Evolutionary conservation across 2,329 filamentous ascomycete species (phyloP), one percentile per base, ranked within the genome.

Genomic region (Dactylellina parvicollis): DNA sequence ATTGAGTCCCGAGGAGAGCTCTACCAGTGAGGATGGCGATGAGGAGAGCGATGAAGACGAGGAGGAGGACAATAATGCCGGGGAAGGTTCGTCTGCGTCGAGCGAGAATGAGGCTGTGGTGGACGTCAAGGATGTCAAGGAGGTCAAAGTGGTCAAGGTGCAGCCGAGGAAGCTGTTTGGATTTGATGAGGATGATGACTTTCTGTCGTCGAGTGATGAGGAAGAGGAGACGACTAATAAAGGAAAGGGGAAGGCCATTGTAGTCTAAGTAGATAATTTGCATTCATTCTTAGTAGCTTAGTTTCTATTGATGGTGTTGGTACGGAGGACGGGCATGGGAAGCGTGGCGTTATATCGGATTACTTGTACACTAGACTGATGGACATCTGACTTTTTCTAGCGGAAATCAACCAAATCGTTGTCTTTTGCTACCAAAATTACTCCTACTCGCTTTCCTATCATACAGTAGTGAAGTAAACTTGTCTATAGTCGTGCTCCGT

Each of bases 11-110:
- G 79, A 80, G 3, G 75, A 80, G 80, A 82, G n/a, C 80, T 80
- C 22, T 82, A 82, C n/a, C 67, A 79, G 80, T 24, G 79, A 80
- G 64, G 79, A 80, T 50, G 75, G 75, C 22, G 86, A 88, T n/a
- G 87, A 89, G 32, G 85, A 86, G 10, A n/a, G n/a, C n/a, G 81
- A 83, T 4, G 80, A 82, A 24, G 76, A 77, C 24, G 75, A 62
- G 16, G 77, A 77, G 16, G 77, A 78, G 10, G 71, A 73, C 44
- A 74, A 76, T 22, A 75, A 75, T 8, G 74, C 67, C 8, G 76
- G 76, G 20, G 75, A 75, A 20, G 74, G 70, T 8, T 66, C 70
- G 4, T 61, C 62, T 26, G 67, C 67, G 55, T 65, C 67, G 1
- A 66, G 64, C 20, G 75, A 75, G 14, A 72, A 76, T 40, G 76